phyloP scores from a whole-genome alignment of 2,329 filamentous ascomycete species.

The Arthrobotrys iridis region DNA sequence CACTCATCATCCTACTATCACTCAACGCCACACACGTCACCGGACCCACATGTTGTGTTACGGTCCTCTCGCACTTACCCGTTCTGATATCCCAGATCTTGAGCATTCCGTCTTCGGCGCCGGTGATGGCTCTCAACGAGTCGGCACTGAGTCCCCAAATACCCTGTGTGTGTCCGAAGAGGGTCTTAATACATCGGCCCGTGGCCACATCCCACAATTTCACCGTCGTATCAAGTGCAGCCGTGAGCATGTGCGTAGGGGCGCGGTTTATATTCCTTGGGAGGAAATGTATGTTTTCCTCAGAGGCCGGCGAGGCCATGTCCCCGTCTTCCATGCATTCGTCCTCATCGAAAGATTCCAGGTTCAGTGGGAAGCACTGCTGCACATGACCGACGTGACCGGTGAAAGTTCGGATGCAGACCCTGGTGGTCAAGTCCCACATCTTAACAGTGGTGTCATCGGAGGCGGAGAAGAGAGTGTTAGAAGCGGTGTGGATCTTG shows the following conservation, averaged over 20 bases:
- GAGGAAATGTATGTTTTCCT: background rate
- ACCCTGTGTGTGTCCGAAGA: conserved; percentile 96
- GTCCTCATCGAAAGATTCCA: conserved; percentile 60
- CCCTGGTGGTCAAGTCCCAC: conserved; percentile 88
- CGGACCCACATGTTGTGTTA: conserved; percentile 87
- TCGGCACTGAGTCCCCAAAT: conserved; percentile 94
- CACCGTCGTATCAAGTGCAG: conserved; percentile 88
- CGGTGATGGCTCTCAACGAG: conserved; percentile 85
- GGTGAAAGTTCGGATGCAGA: conserved; percentile 79
- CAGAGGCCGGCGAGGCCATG: conserved; percentile 70
- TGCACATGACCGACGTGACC: conserved; percentile 96
- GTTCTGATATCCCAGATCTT: conserved; percentile 95
- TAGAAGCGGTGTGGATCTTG: conserved; percentile 80
- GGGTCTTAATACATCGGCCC: conserved; percentile 84
- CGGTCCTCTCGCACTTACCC: conserved; percentile 90
- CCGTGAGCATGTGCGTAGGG: conserved; percentile 90
- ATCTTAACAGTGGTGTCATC: conserved; percentile 91
- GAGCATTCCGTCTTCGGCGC: conserved; percentile 91
- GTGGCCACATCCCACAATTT: conserved; percentile 89
- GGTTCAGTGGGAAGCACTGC: conserved; percentile 68
- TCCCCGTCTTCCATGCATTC: conserved; percentile 69
- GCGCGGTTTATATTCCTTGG: conserved; percentile 68
- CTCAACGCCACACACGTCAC: conserved; percentile 93
- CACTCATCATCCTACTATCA: conserved; percentile 87
- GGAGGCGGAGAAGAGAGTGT: conserved; percentile 89